Evolutionary conservation across 306 rosid genomes (phyloP).

Genomic region (Luffa acutangula): DNA sequence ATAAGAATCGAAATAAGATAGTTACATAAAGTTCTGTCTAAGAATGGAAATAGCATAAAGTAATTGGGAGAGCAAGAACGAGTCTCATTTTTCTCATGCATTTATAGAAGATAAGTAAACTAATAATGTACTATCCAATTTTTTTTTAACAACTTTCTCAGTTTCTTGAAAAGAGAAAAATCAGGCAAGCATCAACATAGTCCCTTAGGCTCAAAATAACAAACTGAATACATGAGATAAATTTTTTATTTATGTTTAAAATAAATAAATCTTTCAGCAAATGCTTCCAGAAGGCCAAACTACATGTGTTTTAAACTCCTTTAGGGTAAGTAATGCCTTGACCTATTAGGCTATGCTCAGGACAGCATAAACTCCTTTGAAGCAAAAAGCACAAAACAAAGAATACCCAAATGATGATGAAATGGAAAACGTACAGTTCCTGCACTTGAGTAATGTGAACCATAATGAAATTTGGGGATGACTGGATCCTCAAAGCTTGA

Average conservation of each 20-base stretch:
- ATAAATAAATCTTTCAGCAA: neutral
- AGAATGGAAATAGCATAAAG: neutral
- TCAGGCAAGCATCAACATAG: neutral
- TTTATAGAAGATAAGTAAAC: neutral
- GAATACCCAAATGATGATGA: neutral
- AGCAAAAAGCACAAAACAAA: neutral
- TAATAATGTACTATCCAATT: neutral
- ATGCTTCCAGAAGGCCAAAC: neutral
- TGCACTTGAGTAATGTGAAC: conserved; percentile 98
- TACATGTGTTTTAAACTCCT: neutral
- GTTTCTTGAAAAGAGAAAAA: neutral
- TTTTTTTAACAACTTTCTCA: neutral
- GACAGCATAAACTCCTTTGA: neutral
- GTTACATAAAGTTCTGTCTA: neutral
- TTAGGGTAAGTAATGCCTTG: neutral
- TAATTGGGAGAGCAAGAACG: neutral
- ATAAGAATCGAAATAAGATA: neutral
- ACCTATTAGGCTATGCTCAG: neutral
- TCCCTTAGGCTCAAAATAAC: neutral
- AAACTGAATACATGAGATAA: neutral
- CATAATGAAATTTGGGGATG: conserved; percentile 94
- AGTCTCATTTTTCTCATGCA: neutral
- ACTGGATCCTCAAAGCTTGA: conserved; percentile 85
- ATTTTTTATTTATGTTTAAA: neutral
- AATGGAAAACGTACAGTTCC: conserved; percentile 67